A percentile compares a stretch with the other conserved stretches of the same genome.
phyloP scores from a whole-genome alignment of 352 stramenopile species.

The Phytopythium vexans region DNA sequence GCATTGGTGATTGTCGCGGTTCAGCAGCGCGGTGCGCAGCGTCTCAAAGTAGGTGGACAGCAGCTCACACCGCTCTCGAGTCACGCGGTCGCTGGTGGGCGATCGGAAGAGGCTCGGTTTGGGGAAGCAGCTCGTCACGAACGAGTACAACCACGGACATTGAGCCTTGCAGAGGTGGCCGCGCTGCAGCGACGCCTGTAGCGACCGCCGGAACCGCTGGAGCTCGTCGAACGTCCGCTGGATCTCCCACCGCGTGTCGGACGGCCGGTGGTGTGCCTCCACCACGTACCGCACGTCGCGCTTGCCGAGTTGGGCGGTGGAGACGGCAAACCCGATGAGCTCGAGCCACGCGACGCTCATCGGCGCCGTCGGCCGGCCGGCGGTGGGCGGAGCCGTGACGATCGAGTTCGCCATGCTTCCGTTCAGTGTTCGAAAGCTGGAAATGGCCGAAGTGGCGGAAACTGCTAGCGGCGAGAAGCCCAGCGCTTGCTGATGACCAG shows the following conservation, averaged over 20 bases:
- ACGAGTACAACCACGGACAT: constrained; percentile 27
- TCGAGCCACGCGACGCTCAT: constrained; percentile 24
- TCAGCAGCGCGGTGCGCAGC: constrained; percentile 23
- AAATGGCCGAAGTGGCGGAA: too few species aligned
- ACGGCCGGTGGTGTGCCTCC: constrained; percentile 15
- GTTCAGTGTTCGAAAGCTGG: too few species aligned
- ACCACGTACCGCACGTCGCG: constrained; percentile 19
- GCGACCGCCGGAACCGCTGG: constrained; percentile 10
- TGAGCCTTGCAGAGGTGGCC: constrained; percentile 18
- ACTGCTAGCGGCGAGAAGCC: too few species aligned
- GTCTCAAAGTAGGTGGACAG: constrained; percentile 28
- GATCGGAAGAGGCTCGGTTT: constrained; percentile 18
- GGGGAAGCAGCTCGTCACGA: constrained; percentile 32
- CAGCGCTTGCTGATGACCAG: too few species aligned
- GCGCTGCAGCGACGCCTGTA: constrained; percentile 11
- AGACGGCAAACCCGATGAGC: constrained; percentile 17
- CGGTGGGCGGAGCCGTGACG: background rate
- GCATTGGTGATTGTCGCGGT: constrained; percentile 24
- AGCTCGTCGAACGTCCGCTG: constrained; percentile 24
- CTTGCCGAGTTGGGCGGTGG: constrained; percentile 5
- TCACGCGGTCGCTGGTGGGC: constrained; percentile 13
- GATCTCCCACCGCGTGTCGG: constrained; percentile 16
- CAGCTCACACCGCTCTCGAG: constrained; percentile 19
- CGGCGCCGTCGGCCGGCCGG: constrained; percentile 11
- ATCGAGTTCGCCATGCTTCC: too few species aligned